Evolutionary conservation across 768 basidiomycete genomes (phyloP), one percentile per base, ranked within the genome.

Genomic region (Amanita fuliginea): DNA sequence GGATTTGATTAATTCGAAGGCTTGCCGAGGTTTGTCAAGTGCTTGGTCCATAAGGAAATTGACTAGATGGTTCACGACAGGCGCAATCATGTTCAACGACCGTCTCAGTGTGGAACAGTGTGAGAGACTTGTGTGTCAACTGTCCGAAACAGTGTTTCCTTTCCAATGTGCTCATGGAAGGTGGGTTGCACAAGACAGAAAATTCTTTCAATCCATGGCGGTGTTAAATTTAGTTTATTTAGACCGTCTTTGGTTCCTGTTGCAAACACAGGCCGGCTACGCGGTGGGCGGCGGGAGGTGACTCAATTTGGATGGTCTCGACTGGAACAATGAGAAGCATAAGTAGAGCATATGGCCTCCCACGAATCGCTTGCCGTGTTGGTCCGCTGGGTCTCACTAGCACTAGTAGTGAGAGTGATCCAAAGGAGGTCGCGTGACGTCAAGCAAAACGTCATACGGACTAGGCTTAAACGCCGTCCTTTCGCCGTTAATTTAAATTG

Each of bases 81-180:
- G 94, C 46, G 94, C 95, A 2, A 88, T 96, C 64, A 96, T 97
- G 92, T 96, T 96, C 72, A 94, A 94, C 56, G 94, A 98, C 61
- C 51, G 71, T 0, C 70, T 99, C 43, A 77, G 70, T 11, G 47
- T 67, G 6, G 71, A 71, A 32, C 90, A 96, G 60, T 89, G 90
- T 62, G 62, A 74, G 55, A 67, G 71, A 42, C 74, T 99, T 36
- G 71, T 98, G 40, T 57, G 59, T 5, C 74, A 80, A 55, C 72
- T 99, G 24, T 73, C 83, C 7, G 62, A 74, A 53, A 90, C 91
- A 2, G 72, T 74, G 3, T 85, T 89, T 58, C 94, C 95, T 1
- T 97, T 96, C 65, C 89, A 90, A 61, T 99, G 96, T 66, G 96
- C 96, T 28, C 96, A 99, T 65, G 96, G 95, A 60, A 75, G 88